Base-by-base conservation (phyloP, 164 flowering plant species). In the Brasenia schreberi region DNA sequence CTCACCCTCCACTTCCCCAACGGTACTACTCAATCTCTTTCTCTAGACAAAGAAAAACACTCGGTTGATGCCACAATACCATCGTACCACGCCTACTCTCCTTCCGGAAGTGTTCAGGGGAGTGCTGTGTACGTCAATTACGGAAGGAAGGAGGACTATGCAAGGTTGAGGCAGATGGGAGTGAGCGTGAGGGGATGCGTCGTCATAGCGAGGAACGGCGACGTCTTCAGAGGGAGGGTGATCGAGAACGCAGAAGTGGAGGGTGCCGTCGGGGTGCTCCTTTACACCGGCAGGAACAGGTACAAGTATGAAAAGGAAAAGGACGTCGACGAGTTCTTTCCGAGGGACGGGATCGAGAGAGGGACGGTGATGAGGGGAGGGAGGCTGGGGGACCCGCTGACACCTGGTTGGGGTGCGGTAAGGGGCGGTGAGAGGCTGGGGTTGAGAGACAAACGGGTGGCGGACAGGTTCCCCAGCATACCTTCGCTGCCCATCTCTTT, bases 61-160 rank as follows among this genome's bases (percentile, higher is more conserved):
- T 42, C 27, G 52, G 71, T 52, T 18, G 43, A 39, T 17, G 18
- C 4, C 42, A 77, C 81, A 19, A 83, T 89, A 4, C 49, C n/a
- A 42, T 91, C 96, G 0, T 91, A 87, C 71, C 99, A 94, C 65
- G 99, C 99, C 0, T 94, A 86, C 70, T 86, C 97, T 14, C 97
- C 96, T 1, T 85, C 93, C 16, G 99, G 93, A 39, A 45, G 80
- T 39, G 90, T 67, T 44, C 62, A 64, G 62, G 88, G 80, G 3
- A 56, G 67, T 71, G 84, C 76, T 14, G 89, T 89, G 33, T 94
- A 82, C 66, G 89, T 75, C 19, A 94, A 91, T 68, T 73, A 77
- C 65, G 99, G 96, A 7, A 73, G 84, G 62, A 82, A 75, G 27
- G 80, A 81, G 77, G 99, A 94, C 79, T 91, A 85, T 64, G 64